Percentiles rank a stretch among this genome's conserved stretches.
phyloP scores from a whole-genome alignment of 2,329 filamentous ascomycete genomes.

The Sporothrix protearum region DNA sequence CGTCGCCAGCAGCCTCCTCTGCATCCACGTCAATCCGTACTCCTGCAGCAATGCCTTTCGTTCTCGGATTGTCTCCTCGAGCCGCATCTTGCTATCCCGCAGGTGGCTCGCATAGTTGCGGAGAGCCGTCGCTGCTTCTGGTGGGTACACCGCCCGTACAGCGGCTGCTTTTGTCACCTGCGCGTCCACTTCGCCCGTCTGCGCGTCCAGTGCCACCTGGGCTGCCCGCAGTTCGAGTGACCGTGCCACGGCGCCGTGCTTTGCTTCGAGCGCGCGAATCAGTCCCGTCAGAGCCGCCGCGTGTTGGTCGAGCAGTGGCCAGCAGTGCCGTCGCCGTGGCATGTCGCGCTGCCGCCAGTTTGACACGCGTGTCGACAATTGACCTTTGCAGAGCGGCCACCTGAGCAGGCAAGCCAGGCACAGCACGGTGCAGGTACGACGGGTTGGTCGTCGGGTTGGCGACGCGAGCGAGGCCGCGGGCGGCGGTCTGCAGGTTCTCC shows the following conservation, averaged over 20 bases:
- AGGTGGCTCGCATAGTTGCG: constrained; percentile 49
- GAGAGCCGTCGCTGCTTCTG: constrained; percentile 44
- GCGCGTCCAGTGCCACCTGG: constrained; percentile 44
- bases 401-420: constrained; percentile 47
- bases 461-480: constrained; percentile 48
- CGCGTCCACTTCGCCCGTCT: constrained; percentile 40
- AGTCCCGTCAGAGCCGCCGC: constrained; percentile 42
- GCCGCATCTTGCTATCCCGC: constrained; percentile 45
- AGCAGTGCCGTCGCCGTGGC: constrained; percentile 39
- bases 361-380: constrained; percentile 33
- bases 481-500: constrained; percentile 47
- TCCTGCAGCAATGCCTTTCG: constrained; percentile 45
- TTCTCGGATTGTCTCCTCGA: constrained; percentile 43
- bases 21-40: constrained; percentile 48
- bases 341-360: constrained; percentile 42
- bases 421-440: constrained; percentile 56
- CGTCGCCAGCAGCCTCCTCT: constrained; percentile 27
- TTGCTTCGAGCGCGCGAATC: constrained; percentile 51
- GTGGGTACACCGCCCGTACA: constrained; percentile 44
- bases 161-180: constrained; percentile 37
- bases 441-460: constrained; percentile 50
- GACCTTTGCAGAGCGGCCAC: constrained; percentile 39
- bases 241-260: constrained; percentile 52
- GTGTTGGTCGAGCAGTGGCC: constrained; percentile 41
- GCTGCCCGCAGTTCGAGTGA: constrained; percentile 51